Evolutionary conservation across 1,284 basidiomycete genomes (phyloP).

Genomic region (Pyrrhoderma lamaoense): DNA sequence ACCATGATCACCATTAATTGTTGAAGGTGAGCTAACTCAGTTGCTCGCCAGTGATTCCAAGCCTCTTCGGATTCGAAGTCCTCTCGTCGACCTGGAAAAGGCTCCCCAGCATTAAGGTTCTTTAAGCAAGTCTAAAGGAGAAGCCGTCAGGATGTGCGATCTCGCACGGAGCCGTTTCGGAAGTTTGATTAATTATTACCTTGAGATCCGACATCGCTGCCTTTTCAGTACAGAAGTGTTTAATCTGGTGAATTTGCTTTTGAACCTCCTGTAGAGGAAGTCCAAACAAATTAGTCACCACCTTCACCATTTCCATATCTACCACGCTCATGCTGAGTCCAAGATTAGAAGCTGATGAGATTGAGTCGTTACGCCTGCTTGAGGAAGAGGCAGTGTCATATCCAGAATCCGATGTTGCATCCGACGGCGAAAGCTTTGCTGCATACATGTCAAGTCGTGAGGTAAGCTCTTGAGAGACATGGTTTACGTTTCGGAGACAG

Average conservation of each 20-base stretch:
- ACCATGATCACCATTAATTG: constrained; percentile 88
- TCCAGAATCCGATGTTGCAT: constrained; percentile 51
- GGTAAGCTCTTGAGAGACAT: constrained; percentile 78
- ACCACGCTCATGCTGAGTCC: constrained; percentile 40
- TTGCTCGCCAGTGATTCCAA: constrained; percentile 78
- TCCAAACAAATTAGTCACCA: constrained; percentile 72
- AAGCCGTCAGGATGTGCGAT: no score
- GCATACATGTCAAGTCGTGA: constrained; percentile 78
- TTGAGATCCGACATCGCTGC: constrained; percentile 30
- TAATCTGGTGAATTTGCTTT: constrained; percentile 67
- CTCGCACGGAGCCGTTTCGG: constrained; percentile 71
- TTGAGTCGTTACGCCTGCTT: constrained; percentile 40
- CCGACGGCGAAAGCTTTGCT: constrained; percentile 63
- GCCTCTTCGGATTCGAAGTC: constrained; percentile 81
- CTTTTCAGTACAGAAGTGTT: constrained; percentile 73
- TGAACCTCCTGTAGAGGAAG: constrained; percentile 62
- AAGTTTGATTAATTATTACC: background rate
- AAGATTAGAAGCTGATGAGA: constrained; percentile 31
- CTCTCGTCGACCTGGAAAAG: constrained; percentile 80
- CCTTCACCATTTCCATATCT: constrained; percentile 72
- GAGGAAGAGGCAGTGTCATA: constrained; percentile 58
- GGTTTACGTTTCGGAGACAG: constrained; percentile 61
- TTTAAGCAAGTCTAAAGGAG: constrained; percentile 83
- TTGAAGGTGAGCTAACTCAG: constrained; percentile 81
- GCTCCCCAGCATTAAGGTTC: constrained; percentile 78